phyloP scores from a whole-genome alignment of 192 early-diverging fungal species.

The Geranomyces variabilis region DNA sequence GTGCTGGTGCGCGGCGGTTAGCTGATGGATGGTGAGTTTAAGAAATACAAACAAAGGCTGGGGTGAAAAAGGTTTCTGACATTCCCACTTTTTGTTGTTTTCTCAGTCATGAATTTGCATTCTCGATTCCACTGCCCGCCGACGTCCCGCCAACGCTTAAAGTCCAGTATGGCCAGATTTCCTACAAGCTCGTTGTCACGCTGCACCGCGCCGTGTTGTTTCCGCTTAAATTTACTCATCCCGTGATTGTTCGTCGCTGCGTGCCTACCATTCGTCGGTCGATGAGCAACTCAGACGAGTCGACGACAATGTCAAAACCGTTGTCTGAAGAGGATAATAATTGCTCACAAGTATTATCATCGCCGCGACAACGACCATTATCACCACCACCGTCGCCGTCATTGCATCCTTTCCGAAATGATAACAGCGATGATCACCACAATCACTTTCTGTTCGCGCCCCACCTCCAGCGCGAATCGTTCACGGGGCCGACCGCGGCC shows the following conservation, averaged over 20 bases:
- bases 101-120: slow-evolving; percentile 12
- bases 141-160: slow-evolving; percentile 13
- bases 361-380: too few relatives aligned
- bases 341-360: too few relatives aligned
- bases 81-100: background rate
- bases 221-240: background rate
- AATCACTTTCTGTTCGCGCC: too few relatives aligned
- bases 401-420: too few relatives aligned
- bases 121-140: slow-evolving; percentile 12
- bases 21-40: slow-evolving; percentile 9
- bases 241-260: slow-evolving; percentile 5
- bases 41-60: too few relatives aligned
- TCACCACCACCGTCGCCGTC: too few relatives aligned
- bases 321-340: too few relatives aligned
- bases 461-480: background rate
- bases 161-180: slow-evolving; percentile 11
- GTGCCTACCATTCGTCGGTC: too few relatives aligned
- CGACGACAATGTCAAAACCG: too few relatives aligned
- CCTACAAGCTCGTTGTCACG: slow-evolving; percentile 8
- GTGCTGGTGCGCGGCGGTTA: background rate
- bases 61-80: background rate
- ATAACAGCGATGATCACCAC: too few relatives aligned
- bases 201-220: background rate
- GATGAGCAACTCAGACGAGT: too few relatives aligned
- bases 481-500: slow-evolving; percentile 9